Conservation (phyloP, 805 yeast genomes). For the Cyberlindnera saturnus region DNA sequence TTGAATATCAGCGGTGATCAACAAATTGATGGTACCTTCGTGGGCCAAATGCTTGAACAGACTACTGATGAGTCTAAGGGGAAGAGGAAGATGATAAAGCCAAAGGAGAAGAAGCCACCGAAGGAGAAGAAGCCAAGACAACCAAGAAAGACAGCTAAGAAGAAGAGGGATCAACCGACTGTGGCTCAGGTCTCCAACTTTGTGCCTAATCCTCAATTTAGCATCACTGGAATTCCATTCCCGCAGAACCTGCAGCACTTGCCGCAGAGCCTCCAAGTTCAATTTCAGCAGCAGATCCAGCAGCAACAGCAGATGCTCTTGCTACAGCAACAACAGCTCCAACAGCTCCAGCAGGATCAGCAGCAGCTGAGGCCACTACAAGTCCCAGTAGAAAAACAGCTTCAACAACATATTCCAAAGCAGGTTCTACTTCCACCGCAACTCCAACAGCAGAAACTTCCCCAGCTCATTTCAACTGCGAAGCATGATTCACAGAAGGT, state of each 20-base stretch:
- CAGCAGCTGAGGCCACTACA: slow-evolving; percentile 3
- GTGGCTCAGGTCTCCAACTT: slow-evolving; percentile 21
- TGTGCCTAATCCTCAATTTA: slow-evolving; percentile 14
- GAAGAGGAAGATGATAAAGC: slow-evolving; percentile 14
- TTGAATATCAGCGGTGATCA: slow-evolving; percentile 24
- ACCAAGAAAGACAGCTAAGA: slow-evolving; percentile 23
- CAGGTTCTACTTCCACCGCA: not conserved
- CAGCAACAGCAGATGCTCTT: slow-evolving; percentile 16
- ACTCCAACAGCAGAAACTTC: not conserved
- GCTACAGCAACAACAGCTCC: slow-evolving; percentile 12
- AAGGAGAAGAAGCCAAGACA: slow-evolving; percentile 23
- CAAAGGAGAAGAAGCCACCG: slow-evolving; percentile 20
- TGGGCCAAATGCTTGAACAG: slow-evolving; percentile 22
- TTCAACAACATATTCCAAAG: slow-evolving; percentile 2
- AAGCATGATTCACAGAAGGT: not conserved
- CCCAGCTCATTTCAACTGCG: not conserved
- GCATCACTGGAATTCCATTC: slow-evolving; percentile 15
- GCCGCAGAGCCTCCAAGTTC: slow-evolving; percentile 18
- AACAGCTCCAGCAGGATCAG: slow-evolving; percentile 16
- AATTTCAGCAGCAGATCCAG: slow-evolving; percentile 20
- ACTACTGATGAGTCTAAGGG: slow-evolving; percentile 14
- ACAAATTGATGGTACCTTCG: slow-evolving; percentile 4
- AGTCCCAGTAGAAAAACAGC: slow-evolving; percentile 1
- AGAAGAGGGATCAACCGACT: slow-evolving; percentile 19
- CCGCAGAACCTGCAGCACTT: slow-evolving; percentile 20